Evolutionary conservation across 306 rosid species (phyloP).

Genomic region (Sechiopsis laciniata): DNA sequence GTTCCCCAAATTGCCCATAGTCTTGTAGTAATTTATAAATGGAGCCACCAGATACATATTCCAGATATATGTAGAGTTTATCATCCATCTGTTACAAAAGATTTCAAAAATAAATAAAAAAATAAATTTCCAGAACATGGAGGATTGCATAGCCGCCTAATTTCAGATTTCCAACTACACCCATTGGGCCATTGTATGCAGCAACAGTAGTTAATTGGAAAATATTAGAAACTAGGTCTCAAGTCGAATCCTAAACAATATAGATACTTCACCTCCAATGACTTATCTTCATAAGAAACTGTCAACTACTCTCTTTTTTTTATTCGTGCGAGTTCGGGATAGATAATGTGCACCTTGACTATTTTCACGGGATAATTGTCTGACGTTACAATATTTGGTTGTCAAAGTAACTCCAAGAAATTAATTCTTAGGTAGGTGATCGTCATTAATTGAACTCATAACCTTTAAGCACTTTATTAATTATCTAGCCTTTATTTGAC

Average conservation of each 20-base stretch:
- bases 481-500: too few species aligned
- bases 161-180: too few species aligned
- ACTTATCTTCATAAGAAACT: background rate
- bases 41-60: constrained; percentile 97
- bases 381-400: too few species aligned
- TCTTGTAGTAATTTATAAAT: constrained; percentile 94
- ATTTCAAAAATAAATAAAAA: constrained; percentile 24
- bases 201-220: background rate
- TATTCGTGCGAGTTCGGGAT: too few species aligned
- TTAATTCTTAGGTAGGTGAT: too few species aligned
- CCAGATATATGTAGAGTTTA: constrained; percentile 85
- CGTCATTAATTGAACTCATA: too few species aligned
- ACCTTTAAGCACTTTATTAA: too few species aligned
- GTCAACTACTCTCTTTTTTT: background rate
- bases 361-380: too few species aligned
- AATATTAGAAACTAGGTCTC: background rate
- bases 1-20: constrained; percentile 78
- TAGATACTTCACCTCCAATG: constrained; percentile 1
- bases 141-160: background rate
- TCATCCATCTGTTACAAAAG: constrained; percentile 65
- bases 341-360: too few species aligned
- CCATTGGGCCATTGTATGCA: background rate
- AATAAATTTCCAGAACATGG: background rate
- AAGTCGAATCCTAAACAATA: background rate
- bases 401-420: too few species aligned